Evolutionary conservation across 176 grass and related monocot species (phyloP).

Genomic region (Carex pumila): DNA sequence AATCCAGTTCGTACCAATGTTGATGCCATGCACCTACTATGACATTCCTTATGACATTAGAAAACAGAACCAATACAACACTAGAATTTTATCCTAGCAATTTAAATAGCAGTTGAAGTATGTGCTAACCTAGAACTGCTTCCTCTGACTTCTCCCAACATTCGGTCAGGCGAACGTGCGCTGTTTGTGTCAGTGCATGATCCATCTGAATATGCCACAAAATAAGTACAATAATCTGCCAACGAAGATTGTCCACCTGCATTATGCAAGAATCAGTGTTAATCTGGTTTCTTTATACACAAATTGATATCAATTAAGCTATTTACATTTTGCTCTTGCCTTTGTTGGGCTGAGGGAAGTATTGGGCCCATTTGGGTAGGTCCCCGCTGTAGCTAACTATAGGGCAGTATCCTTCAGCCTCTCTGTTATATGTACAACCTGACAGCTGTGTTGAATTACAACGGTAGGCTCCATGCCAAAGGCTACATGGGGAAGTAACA

Average conservation of each 20-base stretch:
- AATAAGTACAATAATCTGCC: slow-evolving; percentile 99
- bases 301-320: neutral
- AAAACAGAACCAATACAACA: slow-evolving; percentile 4
- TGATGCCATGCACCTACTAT: slow-evolving; percentile 87
- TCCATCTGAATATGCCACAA: slow-evolving; percentile 99
- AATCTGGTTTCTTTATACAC: neutral
- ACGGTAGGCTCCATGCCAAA: slow-evolving; percentile 84
- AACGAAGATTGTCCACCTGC: slow-evolving; percentile 96
- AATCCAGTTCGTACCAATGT: slow-evolving; percentile 97
- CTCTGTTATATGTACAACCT: slow-evolving; percentile 97
- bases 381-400: slow-evolving; percentile 98
- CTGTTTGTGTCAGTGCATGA: slow-evolving; percentile 96
- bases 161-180: slow-evolving; percentile 84
- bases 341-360: slow-evolving; percentile 96
- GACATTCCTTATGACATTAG: neutral
- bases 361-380: slow-evolving; percentile 92
- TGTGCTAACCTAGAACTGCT: slow-evolving; percentile 75
- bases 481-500: slow-evolving; percentile 71
- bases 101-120: neutral
- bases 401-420: slow-evolving; percentile 98
- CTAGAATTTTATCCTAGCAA: neutral
- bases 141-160: slow-evolving; percentile 95
- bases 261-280: neutral
- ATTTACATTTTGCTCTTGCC: slow-evolving; percentile 25
- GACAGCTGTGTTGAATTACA: slow-evolving; percentile 95